Base-by-base conservation (phyloP, 345 rosid genomes). In the Hibiscus syriacus region DNA sequence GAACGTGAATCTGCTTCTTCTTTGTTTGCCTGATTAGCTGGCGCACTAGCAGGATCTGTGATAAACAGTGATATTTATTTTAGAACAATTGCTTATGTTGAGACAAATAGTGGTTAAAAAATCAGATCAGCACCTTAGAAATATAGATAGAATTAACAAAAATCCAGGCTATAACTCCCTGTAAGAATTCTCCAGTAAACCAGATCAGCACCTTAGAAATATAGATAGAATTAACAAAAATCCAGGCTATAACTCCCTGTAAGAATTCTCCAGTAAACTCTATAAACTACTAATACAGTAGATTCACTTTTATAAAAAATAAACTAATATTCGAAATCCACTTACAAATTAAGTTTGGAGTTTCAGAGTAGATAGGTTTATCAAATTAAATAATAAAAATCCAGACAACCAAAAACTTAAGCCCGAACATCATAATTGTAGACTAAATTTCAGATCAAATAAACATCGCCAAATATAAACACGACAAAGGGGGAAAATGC, bases 1-100 rank as follows among this genome's bases (percentile, higher is more conserved):
- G 98, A 92, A 60, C 95, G 86, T 58, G 74, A 62, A 85, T 92
- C 98, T 0, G 81, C 77, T 71, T 92, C 98, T 76, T 92, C 98
- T 64, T 57, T 82, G 71, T 74, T 83, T 2, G 84, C 92, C 70
- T 86, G 98, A 80, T 76, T 89, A 69, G 87, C 87, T 57, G 82
- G 83, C 20, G 83, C 75, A 69, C 73, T 67, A 74, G 87, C 85
- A 57, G 92, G 92, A 82, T 90, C 98, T 92, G 87, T 13, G 12
- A 22, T 19, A 2, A 5, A 39, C 38, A 61, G 2, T 11, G 29
- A 6, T 16, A 5, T 38, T 61, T 19, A 4, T 34, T 36, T 60
- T 22, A 1, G 30, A 20, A 38, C 13, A 38, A 36, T 20, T 38
- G 49, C 22, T 60, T 20, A 1, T 27, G 2, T 36, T 60, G 27